Conservation (phyloP, 148 eudicot species). For the Nyssa sinensis region DNA sequence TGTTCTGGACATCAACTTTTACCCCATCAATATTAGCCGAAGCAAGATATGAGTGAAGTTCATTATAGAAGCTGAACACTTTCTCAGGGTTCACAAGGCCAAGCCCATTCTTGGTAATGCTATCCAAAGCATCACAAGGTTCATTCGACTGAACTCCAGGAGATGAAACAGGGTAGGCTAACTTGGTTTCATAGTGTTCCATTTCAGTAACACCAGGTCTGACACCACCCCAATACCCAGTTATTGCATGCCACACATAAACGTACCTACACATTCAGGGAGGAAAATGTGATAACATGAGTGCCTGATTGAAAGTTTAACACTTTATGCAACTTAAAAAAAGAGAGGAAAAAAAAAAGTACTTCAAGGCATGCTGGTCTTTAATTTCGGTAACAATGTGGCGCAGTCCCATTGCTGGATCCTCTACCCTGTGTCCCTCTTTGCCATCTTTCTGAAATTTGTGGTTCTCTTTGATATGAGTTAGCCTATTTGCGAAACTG, state of each 20-base stretch:
- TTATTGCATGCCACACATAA: slow-evolving; percentile 88
- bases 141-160: slow-evolving; percentile 66
- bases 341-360: neutral
- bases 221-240: slow-evolving; percentile 95
- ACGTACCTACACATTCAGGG: slow-evolving; percentile 46
- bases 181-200: slow-evolving; percentile 65
- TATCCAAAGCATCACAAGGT: slow-evolving; percentile 48
- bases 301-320: neutral
- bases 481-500: slow-evolving; percentile 83
- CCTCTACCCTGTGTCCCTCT: slow-evolving; percentile 63
- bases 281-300: slow-evolving; percentile 2
- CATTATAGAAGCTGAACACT: slow-evolving; percentile 66
- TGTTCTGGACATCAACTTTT: slow-evolving; percentile 86
- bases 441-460: slow-evolving; percentile 77
- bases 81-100: slow-evolving; percentile 85
- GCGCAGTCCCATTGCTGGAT: slow-evolving; percentile 55
- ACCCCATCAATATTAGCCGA: slow-evolving; percentile 83
- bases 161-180: slow-evolving; percentile 58
- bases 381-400: slow-evolving; percentile 62
- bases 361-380: slow-evolving; percentile 64
- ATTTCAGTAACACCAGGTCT: slow-evolving; percentile 55
- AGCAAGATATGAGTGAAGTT: slow-evolving; percentile 83
- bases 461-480: slow-evolving; percentile 72
- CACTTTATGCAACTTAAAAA: neutral
- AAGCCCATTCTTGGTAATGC: slow-evolving; percentile 65